Conservation (phyloP, 1,284 basidiomycete genomes). For the Agaricales sp. region DNA sequence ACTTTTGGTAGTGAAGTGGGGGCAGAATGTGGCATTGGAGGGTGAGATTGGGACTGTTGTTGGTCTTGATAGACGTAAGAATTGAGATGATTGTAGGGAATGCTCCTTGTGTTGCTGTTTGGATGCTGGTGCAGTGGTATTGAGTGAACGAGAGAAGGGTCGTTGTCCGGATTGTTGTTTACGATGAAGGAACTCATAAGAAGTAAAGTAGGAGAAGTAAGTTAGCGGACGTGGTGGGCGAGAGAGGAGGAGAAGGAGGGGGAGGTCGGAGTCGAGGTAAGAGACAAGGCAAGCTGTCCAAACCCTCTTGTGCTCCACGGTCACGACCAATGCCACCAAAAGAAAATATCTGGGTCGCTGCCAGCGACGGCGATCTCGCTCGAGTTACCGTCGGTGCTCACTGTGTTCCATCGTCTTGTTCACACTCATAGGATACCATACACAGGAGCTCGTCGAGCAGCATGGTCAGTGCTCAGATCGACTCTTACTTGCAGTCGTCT, state of each 20-base stretch:
- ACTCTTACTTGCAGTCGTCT: conserved; percentile 2
- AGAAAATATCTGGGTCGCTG: conserved; percentile 83
- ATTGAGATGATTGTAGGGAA: not conserved
- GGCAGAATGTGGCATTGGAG: no score
- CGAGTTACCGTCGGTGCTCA: conserved; percentile 32
- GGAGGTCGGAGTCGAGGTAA: conserved; percentile 2
- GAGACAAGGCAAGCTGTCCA: not conserved
- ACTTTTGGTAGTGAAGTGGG: conserved; percentile 44
- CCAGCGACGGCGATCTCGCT: conserved; percentile 70
- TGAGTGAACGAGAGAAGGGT: conserved; percentile 1
- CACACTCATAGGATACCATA: no score
- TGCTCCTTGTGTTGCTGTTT: not conserved
- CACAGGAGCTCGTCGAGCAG: conserved; percentile 51
- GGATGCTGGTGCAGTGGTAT: not conserved
- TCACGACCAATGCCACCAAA: not conserved
- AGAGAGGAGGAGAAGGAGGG: not conserved
- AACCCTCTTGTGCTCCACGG: not conserved
- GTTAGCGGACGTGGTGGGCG: not conserved
- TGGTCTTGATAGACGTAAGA: not conserved
- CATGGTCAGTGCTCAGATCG: conserved; percentile 30
- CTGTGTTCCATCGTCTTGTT: no score
- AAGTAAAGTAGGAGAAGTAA: not conserved
- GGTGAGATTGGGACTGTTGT: not conserved
- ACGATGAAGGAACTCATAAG: not conserved
- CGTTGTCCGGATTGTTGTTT: not conserved